Evolutionary conservation across 768 basidiomycete species (phyloP).

Genomic region (Infundibulicybe gibba): DNA sequence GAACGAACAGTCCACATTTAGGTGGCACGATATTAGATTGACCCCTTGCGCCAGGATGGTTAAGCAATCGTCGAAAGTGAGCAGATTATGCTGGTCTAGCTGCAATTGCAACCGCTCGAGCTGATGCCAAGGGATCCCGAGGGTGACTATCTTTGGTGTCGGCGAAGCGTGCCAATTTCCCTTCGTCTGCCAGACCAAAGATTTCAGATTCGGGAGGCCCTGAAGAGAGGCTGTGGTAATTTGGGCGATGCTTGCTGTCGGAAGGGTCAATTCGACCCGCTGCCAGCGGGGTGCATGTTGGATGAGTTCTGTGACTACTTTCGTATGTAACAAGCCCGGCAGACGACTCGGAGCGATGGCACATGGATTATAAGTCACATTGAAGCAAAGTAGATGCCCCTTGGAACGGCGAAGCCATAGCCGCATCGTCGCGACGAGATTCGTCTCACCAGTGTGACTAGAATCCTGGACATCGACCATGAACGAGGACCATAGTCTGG

Average conservation of each 20-base stretch:
- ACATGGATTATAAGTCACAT: slow-evolving; percentile 19
- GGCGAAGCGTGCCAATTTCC: slow-evolving; percentile 16
- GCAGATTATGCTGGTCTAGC: slow-evolving; percentile 25
- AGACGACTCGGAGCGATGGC: slow-evolving; percentile 7
- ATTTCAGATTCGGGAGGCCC: slow-evolving; percentile 23
- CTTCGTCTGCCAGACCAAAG: slow-evolving; percentile 25
- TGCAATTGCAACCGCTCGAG: slow-evolving; percentile 33
- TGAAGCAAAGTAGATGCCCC: slow-evolving; percentile 26
- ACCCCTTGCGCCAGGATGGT: slow-evolving; percentile 26
- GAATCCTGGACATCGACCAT: slow-evolving; percentile 24
- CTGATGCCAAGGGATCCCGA: slow-evolving; percentile 36
- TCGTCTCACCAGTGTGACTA: slow-evolving; percentile 4
- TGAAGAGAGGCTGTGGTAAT: slow-evolving; percentile 17
- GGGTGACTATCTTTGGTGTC: slow-evolving; percentile 17
- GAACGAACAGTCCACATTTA: slow-evolving; percentile 28
- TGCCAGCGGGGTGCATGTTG: slow-evolving; percentile 32
- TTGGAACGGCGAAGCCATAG: slow-evolving; percentile 35
- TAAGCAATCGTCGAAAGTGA: slow-evolving; percentile 32
- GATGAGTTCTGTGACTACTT: slow-evolving; percentile 24
- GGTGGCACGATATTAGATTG: slow-evolving; percentile 25
- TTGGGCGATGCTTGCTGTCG: slow-evolving; percentile 19
- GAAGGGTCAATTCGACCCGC: slow-evolving; percentile 28
- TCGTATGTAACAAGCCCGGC: slow-evolving; percentile 17
- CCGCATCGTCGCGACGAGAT: slow-evolving; percentile 19
- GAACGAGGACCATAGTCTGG: slow-evolving; percentile 47